Base-by-base conservation (phyloP, 2,329 filamentous ascomycete genomes). In the Fusarium clavum region DNA sequence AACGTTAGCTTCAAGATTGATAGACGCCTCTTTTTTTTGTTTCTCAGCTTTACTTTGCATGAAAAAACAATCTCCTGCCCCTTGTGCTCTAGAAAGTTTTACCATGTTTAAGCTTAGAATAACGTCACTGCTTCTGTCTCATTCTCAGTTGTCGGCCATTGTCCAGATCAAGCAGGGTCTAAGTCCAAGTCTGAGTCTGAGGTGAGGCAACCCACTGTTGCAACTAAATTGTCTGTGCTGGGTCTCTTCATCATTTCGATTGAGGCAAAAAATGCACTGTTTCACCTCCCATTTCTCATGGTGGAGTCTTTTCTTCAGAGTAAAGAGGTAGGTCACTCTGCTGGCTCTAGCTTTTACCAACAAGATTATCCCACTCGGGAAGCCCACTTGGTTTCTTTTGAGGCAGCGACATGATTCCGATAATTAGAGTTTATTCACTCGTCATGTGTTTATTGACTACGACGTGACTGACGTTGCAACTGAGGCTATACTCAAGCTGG, bases 131-230 rank as follows among this genome's bases (percentile, higher is more conserved):
- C 29, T 22, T 54, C 24, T 27, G 13, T 18, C 27, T 54, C 32
- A 8, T 10, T 11, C 10, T 22, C 9, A 54, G 14, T 43, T 24
- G 34, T 41, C 25, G 8, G 5, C 22, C 48, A 20, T 38, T 10
- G 16, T 27, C 48, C 48, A 46, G 24, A 54, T 14, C 41, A 8
- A 54, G 43, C 34, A 45, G 41, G 34, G 63, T 62, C 53, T 60
- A 56, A 75, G 70, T 72, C 70, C 8, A 25, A 25, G 25, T 25
- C 8, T 73, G 27, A 41, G 38, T 52, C 56, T 55, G 55, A 57
- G 40, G 34, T 64, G 60, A 67, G 63, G 56, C 64, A 64, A 59
- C 54, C 40, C 52, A 46, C 67, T 56, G 72, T 64, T 43, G 38
- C 34, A 29, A 45, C 57, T 51, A 63, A 46, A 52, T 29, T 45